Conservation (phyloP, 805 yeast genomes). For the Candida parachauliodes region DNA sequence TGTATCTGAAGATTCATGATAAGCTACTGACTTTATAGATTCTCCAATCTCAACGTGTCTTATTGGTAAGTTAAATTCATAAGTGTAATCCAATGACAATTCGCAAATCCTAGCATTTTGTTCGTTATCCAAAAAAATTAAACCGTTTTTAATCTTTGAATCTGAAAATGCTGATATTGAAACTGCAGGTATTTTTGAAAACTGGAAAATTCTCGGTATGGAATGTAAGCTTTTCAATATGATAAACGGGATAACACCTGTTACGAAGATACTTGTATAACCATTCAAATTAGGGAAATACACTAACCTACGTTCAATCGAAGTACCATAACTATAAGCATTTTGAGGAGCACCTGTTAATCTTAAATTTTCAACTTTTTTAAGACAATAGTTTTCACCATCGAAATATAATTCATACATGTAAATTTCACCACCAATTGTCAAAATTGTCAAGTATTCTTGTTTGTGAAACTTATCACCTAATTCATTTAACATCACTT, state of each 20-base stretch:
- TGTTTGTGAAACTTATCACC: constrained; percentile 57
- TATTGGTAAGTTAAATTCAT: constrained; percentile 60
- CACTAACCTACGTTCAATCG: constrained; percentile 64
- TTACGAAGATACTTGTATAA: constrained; percentile 57
- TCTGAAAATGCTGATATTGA: constrained; percentile 59
- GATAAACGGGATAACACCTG: constrained; percentile 71
- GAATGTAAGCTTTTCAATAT: constrained; percentile 65
- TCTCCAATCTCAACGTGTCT: constrained; percentile 48
- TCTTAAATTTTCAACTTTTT: constrained; percentile 41
- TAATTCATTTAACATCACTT: constrained; percentile 55
- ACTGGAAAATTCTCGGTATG: constrained; percentile 60
- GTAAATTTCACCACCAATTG: constrained; percentile 77
- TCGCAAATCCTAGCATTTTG: constrained; percentile 65
- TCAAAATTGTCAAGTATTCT: constrained; percentile 66
- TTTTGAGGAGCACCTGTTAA: constrained; percentile 80
- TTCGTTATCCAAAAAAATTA: constrained; percentile 67
- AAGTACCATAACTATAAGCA: constrained; percentile 66
- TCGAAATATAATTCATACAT: constrained; percentile 58
- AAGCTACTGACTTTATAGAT: constrained; percentile 63
- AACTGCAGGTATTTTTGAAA: constrained; percentile 61
- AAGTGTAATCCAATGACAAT: constrained; percentile 46
- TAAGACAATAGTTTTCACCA: constrained; percentile 39
- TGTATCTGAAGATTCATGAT: constrained; percentile 63
- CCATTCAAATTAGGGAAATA: constrained; percentile 58
- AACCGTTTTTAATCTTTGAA: constrained; percentile 40